Percentiles rank a stretch among this genome's conserved stretches.
Evolutionary conservation across 1,284 basidiomycete genomes (phyloP).

Genomic region (Trichosporon coremiiforme): DNA sequence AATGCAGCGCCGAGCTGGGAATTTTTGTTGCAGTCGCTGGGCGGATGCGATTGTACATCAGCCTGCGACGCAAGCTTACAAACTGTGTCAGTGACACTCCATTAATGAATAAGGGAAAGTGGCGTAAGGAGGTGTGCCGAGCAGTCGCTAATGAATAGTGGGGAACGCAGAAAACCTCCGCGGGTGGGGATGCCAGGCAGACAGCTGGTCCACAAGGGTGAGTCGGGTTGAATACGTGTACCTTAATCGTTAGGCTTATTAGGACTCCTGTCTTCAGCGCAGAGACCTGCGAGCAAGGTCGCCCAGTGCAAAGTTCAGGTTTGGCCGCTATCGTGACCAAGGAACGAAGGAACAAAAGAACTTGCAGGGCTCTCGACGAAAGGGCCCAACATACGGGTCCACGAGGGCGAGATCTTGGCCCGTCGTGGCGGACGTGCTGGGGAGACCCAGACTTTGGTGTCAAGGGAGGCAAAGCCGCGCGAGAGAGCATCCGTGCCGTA

Average conservation of each 20-base stretch:
- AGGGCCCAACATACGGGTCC: neutral
- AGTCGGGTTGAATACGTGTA: neutral
- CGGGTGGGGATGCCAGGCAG: neutral
- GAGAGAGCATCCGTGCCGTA: neutral
- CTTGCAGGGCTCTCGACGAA: neutral
- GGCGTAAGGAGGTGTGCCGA: neutral
- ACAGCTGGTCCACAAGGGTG: neutral
- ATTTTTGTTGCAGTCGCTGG: neutral
- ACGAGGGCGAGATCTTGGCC: neutral
- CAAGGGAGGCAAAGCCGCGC: neutral
- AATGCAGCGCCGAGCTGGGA: too few relatives aligned
- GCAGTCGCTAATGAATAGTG: constrained; percentile 1
- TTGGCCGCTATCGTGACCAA: neutral
- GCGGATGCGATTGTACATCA: neutral
- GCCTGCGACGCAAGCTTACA: neutral
- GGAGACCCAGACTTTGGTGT: neutral
- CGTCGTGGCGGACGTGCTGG: neutral
- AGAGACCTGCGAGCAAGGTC: neutral
- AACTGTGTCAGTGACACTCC: neutral
- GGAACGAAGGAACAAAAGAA: neutral
- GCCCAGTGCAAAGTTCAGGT: neutral
- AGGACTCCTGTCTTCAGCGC: neutral
- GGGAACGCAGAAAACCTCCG: neutral
- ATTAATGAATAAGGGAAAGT: constrained; percentile 7
- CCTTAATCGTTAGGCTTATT: neutral